Percentiles rank a stretch among this genome's conserved stretches.
Conservation (phyloP, 106 monocot species). For the Cymbidium sinense region DNA sequence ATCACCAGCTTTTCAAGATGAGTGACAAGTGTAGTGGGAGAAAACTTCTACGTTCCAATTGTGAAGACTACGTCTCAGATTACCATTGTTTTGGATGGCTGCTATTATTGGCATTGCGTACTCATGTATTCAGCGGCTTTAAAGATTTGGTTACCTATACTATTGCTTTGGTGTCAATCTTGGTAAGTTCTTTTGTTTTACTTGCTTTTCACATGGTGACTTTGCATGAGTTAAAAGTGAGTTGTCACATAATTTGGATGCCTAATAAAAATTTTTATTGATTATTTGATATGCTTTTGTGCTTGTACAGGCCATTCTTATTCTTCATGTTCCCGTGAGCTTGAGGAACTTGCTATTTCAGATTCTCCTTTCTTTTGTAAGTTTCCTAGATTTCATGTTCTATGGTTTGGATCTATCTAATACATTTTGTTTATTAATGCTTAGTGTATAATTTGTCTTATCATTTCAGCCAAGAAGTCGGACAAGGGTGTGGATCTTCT, state of each 20-base stretch:
- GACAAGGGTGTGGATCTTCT: conserved; percentile 73
- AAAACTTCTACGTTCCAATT: conserved; percentile 14
- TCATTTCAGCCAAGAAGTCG: conserved; percentile 57
- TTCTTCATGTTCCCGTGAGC: conserved; percentile 68
- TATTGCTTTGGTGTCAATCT: conserved; percentile 73
- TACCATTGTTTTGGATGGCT: conserved; percentile 93
- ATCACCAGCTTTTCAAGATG: conserved; percentile 52
- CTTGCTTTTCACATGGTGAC: not conserved
- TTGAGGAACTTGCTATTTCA: conserved; percentile 51
- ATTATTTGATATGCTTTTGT: not conserved
- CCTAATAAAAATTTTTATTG: not conserved
- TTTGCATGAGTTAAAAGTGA: not conserved
- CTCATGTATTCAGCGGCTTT: conserved; percentile 55
- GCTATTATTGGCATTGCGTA: conserved; percentile 80
- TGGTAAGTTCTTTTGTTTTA: conserved; percentile 45
- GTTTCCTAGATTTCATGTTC: not conserved
- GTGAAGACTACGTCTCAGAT: conserved; percentile 36
- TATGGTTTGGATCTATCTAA: not conserved
- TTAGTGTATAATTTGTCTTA: conserved; percentile 5
- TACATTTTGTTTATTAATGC: conserved; percentile 1
- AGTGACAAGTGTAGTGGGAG: conserved; percentile 10
- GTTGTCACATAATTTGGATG: not conserved
- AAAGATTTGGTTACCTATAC: conserved; percentile 83
- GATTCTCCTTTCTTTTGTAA: conserved; percentile 55
- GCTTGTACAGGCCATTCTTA: conserved; percentile 58